Conservation (phyloP, 768 basidiomycete genomes). For the Rhizopogon salebrosus region DNA sequence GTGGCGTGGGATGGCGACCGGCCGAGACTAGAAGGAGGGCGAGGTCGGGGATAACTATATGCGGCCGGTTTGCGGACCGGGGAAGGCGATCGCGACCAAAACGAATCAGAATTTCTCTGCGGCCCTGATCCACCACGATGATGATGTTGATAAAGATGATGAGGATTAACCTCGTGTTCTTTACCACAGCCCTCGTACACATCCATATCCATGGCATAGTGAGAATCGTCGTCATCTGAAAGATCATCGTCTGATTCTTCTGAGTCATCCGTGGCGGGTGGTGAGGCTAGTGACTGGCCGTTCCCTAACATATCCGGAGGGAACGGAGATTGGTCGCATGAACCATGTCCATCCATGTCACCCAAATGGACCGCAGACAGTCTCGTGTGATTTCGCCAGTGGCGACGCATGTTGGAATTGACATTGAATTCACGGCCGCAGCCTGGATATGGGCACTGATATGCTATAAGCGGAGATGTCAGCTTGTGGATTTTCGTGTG, state of each 20-base stretch:
- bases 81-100: constrained; percentile 7
- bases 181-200: background rate
- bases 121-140: constrained; percentile 1
- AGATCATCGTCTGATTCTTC: constrained; percentile 16
- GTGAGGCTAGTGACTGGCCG: constrained; percentile 20
- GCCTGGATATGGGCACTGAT: constrained; percentile 67
- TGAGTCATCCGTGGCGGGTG: constrained; percentile 23
- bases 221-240: constrained; percentile 23
- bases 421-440: constrained; percentile 80
- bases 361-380: constrained; percentile 14
- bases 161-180: constrained; percentile 12
- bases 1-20: constrained; percentile 5
- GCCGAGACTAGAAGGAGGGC: background rate
- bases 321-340: constrained; percentile 11
- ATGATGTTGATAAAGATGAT: background rate
- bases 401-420: constrained; percentile 81
- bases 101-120: background rate
- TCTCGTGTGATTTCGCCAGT: constrained; percentile 62
- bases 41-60: constrained; percentile 1
- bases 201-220: constrained; percentile 21
- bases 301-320: background rate
- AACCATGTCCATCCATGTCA: constrained; percentile 11
- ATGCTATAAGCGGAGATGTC: constrained; percentile 40
- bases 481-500: constrained; percentile 3
- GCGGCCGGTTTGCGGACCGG: background rate